These are phyloP conservation scores for Chenopodium suecicum DNA, from an alignment of 148 eudicot genomes.

Conservation along the genomic window DNA sequence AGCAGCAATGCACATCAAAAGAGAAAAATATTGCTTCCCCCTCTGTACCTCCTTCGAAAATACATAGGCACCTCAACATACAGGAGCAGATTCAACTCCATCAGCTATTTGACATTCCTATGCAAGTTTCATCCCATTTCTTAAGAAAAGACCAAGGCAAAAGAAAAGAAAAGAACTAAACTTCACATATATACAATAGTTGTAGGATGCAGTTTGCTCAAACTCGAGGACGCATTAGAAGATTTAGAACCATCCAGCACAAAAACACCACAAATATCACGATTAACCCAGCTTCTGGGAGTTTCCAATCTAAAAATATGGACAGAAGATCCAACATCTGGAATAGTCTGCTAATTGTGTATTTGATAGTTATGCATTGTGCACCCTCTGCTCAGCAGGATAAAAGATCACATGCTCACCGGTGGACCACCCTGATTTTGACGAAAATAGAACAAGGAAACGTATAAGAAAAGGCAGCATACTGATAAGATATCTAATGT, in stretches of 20 bases:
- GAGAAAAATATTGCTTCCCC: no score
- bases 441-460: conserved; percentile 6
- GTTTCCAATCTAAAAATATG: background rate
- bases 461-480: background rate
- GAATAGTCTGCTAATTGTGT: background rate
- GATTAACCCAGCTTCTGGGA: background rate
- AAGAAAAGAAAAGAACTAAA: background rate
- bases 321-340: background rate
- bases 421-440: conserved; percentile 66
- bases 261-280: background rate
- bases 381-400: background rate
- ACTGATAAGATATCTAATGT: background rate
- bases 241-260: background rate
- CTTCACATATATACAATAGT: conserved; percentile 12
- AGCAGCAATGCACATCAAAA: no score
- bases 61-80: no score
- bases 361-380: conserved; percentile 9
- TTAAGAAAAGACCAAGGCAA: background rate
- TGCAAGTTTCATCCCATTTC: background rate
- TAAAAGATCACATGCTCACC: conserved; percentile 46
- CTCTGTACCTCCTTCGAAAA: no score
- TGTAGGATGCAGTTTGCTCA: background rate
- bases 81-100: background rate
- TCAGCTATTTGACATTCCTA: background rate
- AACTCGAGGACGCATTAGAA: background rate